Evolutionary conservation across 139 green algal species (phyloP).

Genomic region (Mesotaenium endlicherianum): DNA sequence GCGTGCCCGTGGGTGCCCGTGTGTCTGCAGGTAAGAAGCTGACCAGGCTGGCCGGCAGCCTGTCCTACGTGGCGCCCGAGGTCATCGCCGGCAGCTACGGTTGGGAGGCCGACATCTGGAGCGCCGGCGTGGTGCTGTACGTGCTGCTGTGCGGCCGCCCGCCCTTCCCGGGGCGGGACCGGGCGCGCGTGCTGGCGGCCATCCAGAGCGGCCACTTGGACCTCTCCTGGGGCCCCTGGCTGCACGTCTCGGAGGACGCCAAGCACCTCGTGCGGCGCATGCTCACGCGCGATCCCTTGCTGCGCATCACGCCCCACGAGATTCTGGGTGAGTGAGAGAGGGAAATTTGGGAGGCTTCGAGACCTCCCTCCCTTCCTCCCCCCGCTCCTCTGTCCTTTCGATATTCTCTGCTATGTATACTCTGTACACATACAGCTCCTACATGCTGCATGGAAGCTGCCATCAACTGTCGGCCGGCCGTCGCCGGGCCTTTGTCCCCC

Average conservation of each 20-base stretch:
- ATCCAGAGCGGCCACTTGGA: not conserved
- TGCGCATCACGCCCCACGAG: constrained; percentile 68
- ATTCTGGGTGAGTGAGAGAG: constrained; percentile 37
- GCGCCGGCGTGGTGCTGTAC: too few species aligned
- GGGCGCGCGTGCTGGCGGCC: not conserved
- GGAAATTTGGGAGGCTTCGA: too few species aligned
- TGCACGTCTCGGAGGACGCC: constrained; percentile 18
- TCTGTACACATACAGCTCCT: too few species aligned
- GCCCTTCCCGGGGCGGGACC: constrained; percentile 16
- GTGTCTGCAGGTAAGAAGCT: too few species aligned
- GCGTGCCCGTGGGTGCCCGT: too few species aligned
- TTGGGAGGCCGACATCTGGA: not conserved
- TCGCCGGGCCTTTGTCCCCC: too few species aligned
- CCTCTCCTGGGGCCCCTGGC: constrained; percentile 2
- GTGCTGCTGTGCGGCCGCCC: constrained; percentile 33
- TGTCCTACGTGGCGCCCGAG: constrained; percentile 17
- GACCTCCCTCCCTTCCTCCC: too few species aligned
- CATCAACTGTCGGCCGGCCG: too few species aligned
- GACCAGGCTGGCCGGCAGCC: not conserved
- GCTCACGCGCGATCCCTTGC: constrained; percentile 62
- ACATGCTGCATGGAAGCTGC: too few species aligned
- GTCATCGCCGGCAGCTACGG: constrained; percentile 4
- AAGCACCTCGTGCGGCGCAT: constrained; percentile 53
- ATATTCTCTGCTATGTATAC: too few species aligned
- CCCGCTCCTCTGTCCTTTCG: too few species aligned